These are phyloP conservation scores for Pseudogymnoascus sp. DNA, from an alignment of 2,329 filamentous ascomycete genomes.

Conservation along the genomic window DNA sequence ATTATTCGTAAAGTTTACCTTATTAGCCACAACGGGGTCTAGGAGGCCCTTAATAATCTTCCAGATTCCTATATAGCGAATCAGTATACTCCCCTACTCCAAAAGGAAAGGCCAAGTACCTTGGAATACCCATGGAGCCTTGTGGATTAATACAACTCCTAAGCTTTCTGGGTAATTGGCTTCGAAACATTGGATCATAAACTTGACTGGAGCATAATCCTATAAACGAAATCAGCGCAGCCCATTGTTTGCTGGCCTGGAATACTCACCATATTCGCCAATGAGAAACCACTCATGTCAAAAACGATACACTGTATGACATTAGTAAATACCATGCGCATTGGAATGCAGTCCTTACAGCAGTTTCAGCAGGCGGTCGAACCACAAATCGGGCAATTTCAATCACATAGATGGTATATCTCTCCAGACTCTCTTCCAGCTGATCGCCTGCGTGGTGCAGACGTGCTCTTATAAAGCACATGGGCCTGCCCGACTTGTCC, in stretches of 20 bases:
- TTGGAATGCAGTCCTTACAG: slow-evolving; percentile 51
- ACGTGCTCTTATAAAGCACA: slow-evolving; percentile 77
- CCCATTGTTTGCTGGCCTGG: neutral
- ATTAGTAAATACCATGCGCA: slow-evolving; percentile 1
- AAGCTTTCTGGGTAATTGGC: slow-evolving; percentile 95
- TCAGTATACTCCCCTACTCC: neutral
- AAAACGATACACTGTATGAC: slow-evolving; percentile 71
- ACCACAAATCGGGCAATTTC: slow-evolving; percentile 87
- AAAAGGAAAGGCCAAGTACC: slow-evolving; percentile 40
- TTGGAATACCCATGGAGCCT: slow-evolving; percentile 95
- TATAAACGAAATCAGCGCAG: slow-evolving; percentile 27
- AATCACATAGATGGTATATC: slow-evolving; percentile 88
- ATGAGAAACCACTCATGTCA: slow-evolving; percentile 87
- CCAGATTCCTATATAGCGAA: slow-evolving; percentile 66
- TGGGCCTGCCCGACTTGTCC: slow-evolving; percentile 77
- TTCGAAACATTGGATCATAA: slow-evolving; percentile 99
- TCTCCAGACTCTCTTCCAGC: slow-evolving; percentile 71
- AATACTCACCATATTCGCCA: slow-evolving; percentile 78
- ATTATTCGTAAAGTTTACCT: slow-evolving; percentile 87
- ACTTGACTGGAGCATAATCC: slow-evolving; percentile 94
- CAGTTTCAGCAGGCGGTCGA: slow-evolving; percentile 75
- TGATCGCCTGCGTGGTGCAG: slow-evolving; percentile 79
- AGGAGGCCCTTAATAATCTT: slow-evolving; percentile 93
- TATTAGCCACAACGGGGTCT: slow-evolving; percentile 88
- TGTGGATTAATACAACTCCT: slow-evolving; percentile 85